A percentile compares a stretch with the other conserved stretches of the same genome.
phyloP scores from a whole-genome alignment of 2,329 filamentous ascomycete genomes.

The Trichoderma cornu-damae region DNA sequence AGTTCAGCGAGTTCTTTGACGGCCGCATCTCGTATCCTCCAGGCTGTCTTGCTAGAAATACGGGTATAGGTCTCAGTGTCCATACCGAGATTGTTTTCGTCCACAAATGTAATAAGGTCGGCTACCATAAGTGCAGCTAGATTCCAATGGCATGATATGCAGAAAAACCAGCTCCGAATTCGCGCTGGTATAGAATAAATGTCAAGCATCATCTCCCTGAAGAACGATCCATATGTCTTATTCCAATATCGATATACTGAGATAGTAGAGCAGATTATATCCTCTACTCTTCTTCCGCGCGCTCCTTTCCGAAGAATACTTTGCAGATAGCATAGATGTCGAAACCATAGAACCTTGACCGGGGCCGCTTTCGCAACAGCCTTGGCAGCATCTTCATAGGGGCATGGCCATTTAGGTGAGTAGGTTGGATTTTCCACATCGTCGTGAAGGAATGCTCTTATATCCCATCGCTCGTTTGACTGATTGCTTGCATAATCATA shows the following conservation, averaged over 20 bases:
- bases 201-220: neutral
- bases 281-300: neutral
- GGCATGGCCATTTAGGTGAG: neutral
- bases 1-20: neutral
- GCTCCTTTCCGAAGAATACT: neutral
- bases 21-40: neutral
- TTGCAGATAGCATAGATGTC: neutral
- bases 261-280: neutral
- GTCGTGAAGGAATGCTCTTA: neutral
- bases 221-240: neutral
- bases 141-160: neutral
- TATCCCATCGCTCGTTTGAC: neutral
- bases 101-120: neutral
- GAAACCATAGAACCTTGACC: neutral
- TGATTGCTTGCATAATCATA: neutral
- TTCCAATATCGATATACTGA: neutral
- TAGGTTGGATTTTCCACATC: neutral
- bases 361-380: neutral
- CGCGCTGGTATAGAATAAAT: neutral
- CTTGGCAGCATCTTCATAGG: neutral
- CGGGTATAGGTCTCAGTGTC: neutral
- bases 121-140: neutral
- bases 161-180: neutral
- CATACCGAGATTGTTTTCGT: neutral
- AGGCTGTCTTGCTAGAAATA: neutral